Percentiles rank a stretch among this genome's conserved stretches.
Conservation (phyloP, 2,329 filamentous ascomycete genomes). For the Penicillium aurantiogriseum region DNA sequence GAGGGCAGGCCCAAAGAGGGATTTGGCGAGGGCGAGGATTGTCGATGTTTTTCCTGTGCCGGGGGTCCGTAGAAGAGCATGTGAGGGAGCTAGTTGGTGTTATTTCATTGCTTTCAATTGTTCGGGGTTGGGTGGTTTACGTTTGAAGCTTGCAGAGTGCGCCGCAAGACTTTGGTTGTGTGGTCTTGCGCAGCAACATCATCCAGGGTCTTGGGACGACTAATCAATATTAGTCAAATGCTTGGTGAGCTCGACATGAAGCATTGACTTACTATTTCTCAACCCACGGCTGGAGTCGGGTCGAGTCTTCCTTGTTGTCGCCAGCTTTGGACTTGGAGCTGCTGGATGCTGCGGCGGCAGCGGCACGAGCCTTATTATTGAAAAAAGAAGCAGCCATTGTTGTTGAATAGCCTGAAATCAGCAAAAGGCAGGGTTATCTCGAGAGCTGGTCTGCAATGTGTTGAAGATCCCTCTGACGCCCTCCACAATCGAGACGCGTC, state of each 20-base stretch:
- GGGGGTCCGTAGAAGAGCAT: constrained; percentile 98
- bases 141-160: constrained; percentile 92
- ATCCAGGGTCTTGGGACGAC: constrained; percentile 86
- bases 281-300: constrained; percentile 85
- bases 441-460: constrained; percentile 5
- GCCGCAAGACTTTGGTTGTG: constrained; percentile 86
- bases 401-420: background rate
- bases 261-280: constrained; percentile 80
- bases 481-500: constrained; percentile 32
- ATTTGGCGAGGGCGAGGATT: constrained; percentile 92
- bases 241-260: background rate
- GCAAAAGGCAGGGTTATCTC: background rate
- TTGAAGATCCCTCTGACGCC: constrained; percentile 11
- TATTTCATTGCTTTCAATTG: constrained; percentile 1
- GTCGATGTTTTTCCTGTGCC: constrained; percentile 98
- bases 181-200: constrained; percentile 98
- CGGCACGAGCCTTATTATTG: constrained; percentile 81
- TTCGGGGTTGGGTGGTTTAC: constrained; percentile 46
- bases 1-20: constrained; percentile 93
- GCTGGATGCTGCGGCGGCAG: constrained; percentile 70
- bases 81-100: constrained; percentile 69
- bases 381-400: constrained; percentile 80
- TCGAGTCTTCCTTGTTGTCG: constrained; percentile 59
- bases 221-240: constrained; percentile 39
- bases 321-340: constrained; percentile 65